Percentiles rank a stretch among this genome's conserved stretches.
These are phyloP conservation scores for Phytophthora sp. DNA, from an alignment of 352 stramenopile species.

Conservation along the genomic window DNA sequence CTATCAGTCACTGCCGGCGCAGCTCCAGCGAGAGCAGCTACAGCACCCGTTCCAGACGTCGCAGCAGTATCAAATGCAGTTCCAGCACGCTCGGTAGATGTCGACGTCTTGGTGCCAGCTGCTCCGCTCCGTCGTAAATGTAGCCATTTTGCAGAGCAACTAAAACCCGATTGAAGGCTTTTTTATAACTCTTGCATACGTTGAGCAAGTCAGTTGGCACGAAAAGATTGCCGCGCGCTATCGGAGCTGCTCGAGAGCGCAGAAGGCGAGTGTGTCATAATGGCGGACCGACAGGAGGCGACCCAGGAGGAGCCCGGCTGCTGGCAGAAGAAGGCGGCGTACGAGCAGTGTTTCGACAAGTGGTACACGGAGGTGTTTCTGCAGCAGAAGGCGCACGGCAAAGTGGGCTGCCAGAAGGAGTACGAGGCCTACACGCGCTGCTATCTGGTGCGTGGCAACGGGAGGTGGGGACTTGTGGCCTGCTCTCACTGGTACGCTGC, in stretches of 20 bases:
- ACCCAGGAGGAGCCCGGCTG: conserved; percentile 52
- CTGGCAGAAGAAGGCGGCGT: conserved; percentile 77
- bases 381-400: conserved; percentile 73
- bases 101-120: background rate
- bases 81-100: conserved; percentile 34
- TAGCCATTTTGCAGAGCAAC: conserved; percentile 30
- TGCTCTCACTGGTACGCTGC: background rate
- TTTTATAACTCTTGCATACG: conserved; percentile 31
- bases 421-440: conserved; percentile 82
- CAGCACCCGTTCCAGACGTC: conserved; percentile 39
- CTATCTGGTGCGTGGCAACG: conserved; percentile 54
- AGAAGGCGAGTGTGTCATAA: too few relatives aligned
- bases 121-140: conserved; percentile 10
- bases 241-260: background rate
- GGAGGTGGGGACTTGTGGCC: background rate
- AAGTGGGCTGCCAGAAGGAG: conserved; percentile 79
- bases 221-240: conserved; percentile 4
- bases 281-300: conserved; percentile 17
- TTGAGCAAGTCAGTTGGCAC: conserved; percentile 14
- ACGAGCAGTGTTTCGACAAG: conserved; percentile 88
- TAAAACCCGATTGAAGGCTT: conserved; percentile 37
- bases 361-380: conserved; percentile 90
- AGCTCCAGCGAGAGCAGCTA: conserved; percentile 41
- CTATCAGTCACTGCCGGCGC: conserved; percentile 44
- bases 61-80: conserved; percentile 43